phyloP scores from a whole-genome alignment of 192 early-diverging fungal genomes.

The Mortierella antarctica region DNA sequence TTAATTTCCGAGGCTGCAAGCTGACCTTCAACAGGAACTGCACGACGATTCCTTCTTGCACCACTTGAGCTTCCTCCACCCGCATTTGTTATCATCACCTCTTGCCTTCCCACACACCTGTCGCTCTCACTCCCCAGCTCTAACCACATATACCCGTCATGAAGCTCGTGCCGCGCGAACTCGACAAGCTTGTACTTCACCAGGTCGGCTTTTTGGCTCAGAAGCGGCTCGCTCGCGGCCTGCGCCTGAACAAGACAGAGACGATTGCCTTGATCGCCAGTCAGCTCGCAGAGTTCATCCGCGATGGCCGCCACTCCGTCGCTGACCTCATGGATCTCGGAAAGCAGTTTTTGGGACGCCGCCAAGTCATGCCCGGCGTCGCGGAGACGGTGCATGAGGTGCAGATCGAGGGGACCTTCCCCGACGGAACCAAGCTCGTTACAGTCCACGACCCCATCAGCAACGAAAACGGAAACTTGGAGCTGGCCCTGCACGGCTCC shows the following conservation, averaged over 20 bases:
- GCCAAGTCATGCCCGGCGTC: constrained; percentile 84
- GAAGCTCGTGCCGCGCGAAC: constrained; percentile 89
- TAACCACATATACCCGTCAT: constrained; percentile 46
- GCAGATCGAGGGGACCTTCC: constrained; percentile 93
- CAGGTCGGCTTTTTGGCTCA: constrained; percentile 93
- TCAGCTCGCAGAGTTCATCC: constrained; percentile 87
- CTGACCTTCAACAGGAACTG: no score
- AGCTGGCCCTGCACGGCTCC: constrained; percentile 88
- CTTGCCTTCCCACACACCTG: not conserved
- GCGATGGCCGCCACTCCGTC: constrained; percentile 89
- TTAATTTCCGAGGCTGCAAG: constrained; percentile 11
- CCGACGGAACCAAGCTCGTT: constrained; percentile 93
- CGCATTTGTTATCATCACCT: not conserved
- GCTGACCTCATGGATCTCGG: constrained; percentile 90
- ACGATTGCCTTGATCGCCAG: constrained; percentile 90
- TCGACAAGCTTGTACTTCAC: constrained; percentile 92
- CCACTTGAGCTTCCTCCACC: not conserved
- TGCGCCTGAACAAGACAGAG: constrained; percentile 89
- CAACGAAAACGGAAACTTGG: constrained; percentile 82
- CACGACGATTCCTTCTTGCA: no score
- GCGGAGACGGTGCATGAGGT: constrained; percentile 80
- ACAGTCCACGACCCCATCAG: constrained; percentile 94
- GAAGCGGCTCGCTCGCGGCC: constrained; percentile 87
- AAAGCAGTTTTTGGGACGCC: constrained; percentile 85
- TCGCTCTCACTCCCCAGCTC: not conserved